Evolutionary conservation across 1,284 basidiomycete genomes (phyloP), one percentile per base, ranked within the genome.

Genomic region (Psilocybe mexicana): DNA sequence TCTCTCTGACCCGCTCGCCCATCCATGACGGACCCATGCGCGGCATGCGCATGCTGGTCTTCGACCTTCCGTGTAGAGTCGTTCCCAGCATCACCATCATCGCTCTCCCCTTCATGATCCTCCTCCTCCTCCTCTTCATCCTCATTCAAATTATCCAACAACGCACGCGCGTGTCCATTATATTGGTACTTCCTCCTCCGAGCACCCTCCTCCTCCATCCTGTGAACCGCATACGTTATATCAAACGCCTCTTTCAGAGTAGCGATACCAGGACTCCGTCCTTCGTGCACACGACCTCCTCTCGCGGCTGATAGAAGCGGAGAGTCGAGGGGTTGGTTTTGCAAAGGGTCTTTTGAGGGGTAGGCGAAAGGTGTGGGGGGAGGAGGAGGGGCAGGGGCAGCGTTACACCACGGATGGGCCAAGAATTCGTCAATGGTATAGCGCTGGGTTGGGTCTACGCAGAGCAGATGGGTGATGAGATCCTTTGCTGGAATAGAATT

Each of bases 391-490:
- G 81, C 83, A 14, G 87, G 80, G 1, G 79, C 76, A 30, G 85
- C 85, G 68, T 85, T 91, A 73, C 93, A 94, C 97, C 97, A 99
- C 2, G 96, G 95, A 71, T 99, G 97, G 6, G 87, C 88, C 51
- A 99, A 81, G 78, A 99, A 99, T 75, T 99, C 94, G 72, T 97
- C 95, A 68, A 99, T 99, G 8, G 96, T 98, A 74, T 93, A 98
- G 59, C 97, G 88, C 72, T 96, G 92, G 3, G 90, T 85, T 0
- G 97, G 94, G 72, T 99, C 96, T 48, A 99, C 94, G 70, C 96
- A 98, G 6, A 99, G 86, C 3, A 99, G 78, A 69, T 99, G 95
- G 12, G 89, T 88, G 67, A 99, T 97, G 43, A 99, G 80, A 66
- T 99, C 96, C 79, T 98, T 98, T 24, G 94, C 94, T 92, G 59